Evolutionary conservation across 148 eudicot species (phyloP).

Genomic region (Agrostemma githago): DNA sequence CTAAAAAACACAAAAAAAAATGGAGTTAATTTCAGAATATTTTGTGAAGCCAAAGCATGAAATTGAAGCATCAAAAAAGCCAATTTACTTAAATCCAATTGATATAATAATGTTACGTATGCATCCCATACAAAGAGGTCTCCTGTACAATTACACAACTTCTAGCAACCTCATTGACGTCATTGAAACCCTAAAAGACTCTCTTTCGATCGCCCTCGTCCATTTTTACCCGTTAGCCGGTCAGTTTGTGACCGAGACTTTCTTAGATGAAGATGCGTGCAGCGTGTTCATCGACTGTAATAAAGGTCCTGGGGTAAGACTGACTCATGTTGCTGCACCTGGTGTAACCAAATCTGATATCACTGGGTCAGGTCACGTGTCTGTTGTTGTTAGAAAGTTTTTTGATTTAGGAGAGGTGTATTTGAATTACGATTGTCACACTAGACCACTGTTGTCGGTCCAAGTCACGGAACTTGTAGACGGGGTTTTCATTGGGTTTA

Average conservation of each 20-base stretch:
- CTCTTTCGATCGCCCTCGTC: constrained; percentile 13
- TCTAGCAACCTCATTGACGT: not conserved
- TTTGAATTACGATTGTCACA: constrained; percentile 37
- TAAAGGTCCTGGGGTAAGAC: constrained; percentile 39
- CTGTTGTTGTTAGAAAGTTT: constrained; percentile 5
- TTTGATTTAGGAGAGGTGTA: constrained; percentile 25
- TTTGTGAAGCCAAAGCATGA: constrained; percentile 24
- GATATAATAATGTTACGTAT: not conserved
- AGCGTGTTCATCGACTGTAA: constrained; percentile 25
- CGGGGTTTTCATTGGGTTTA: constrained; percentile 18
- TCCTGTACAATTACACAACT: not conserved
- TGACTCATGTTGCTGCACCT: constrained; percentile 35
- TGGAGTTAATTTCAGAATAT: constrained; percentile 14
- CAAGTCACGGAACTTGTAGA: constrained; percentile 29
- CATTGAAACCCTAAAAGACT: constrained; percentile 9
- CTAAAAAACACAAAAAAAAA: not conserved
- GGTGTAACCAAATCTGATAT: constrained; percentile 24
- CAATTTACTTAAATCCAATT: constrained; percentile 1
- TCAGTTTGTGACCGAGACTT: not conserved
- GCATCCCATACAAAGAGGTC: constrained; percentile 19
- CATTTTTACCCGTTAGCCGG: constrained; percentile 21
- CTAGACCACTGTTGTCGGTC: constrained; percentile 35
- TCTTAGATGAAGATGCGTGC: not conserved
- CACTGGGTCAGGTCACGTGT: constrained; percentile 13
- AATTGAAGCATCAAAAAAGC: not conserved